Evolutionary conservation across 2,329 filamentous ascomycete genomes (phyloP), one percentile per base, ranked within the genome.

Genomic region (Thermomyces lanuginosus): DNA sequence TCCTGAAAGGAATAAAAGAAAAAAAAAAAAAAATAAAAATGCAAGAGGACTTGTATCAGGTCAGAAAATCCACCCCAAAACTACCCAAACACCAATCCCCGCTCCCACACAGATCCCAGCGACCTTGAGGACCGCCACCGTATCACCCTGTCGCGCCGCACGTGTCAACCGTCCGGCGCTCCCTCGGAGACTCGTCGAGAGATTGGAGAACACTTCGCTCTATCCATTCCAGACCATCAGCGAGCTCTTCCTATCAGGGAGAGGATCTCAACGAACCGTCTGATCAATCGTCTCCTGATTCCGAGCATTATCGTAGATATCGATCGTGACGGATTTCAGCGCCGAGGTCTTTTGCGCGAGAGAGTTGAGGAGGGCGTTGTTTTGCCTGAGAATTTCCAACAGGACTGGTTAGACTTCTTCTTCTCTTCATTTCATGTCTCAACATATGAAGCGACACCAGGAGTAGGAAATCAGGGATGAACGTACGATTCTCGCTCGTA

Each of bases 231-330:
- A 26, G n/a, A 19, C n/a, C 9, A 17, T 12, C 9, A 8, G 16
- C 9, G n/a, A 3, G 10, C 21, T 9, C 6, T 23, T 26, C n/a
- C 16, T 6, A 25, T 15, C 4, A 8, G n/a, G 12, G 17, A 22
- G 16, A 23, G 25, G 24, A 24, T 16, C 19, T 13, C 23, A 38
- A 58, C 71, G 32, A 65, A 91, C 81, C 20, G 80, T 86, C 45
- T 72, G 74, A 55, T 98, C 82, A 40, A 98, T 79, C 36, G 92
- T 70, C 39, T 78, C 72, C 44, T 95, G 86, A 42, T 80, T 72
- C 32, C 82, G 72, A 26, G 89, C 89, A 51, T 89, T 83, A 58
- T 95, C 84, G 66, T 95, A 93, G 46, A 98, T 98, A 60, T 98
- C 83, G 38, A 95, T 72, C 21, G 89, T 98, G 26, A 98, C 82